Conservation (phyloP, 768 basidiomycete genomes). For the Tulasnella sp. region DNA sequence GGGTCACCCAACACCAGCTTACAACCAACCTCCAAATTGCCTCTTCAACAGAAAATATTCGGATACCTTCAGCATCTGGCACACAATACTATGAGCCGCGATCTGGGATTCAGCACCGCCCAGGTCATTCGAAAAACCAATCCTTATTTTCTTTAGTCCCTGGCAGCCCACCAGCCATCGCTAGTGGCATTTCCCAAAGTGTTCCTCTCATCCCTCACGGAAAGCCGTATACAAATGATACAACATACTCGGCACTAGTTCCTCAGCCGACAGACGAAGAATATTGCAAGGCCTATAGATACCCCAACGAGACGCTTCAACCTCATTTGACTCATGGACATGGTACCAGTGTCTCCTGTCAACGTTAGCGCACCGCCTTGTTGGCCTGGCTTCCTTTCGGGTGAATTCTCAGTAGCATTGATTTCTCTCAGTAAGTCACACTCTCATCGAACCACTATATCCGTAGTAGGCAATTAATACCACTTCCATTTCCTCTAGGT, state of each 20-base stretch:
- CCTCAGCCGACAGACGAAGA: not conserved
- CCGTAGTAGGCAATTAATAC: not conserved
- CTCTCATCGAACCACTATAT: not conserved
- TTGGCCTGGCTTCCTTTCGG: not conserved
- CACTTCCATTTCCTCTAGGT: not conserved
- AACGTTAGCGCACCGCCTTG: not conserved
- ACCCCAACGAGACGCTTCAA: not conserved
- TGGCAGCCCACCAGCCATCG: not conserved
- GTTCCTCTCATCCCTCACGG: not conserved
- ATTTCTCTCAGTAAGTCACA: conserved; percentile 4
- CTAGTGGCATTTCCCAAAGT: not conserved
- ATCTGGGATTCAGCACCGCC: not conserved
- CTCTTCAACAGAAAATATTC: not conserved
- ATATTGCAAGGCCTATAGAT: not conserved
- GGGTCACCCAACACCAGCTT: not conserved
- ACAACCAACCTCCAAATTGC: not conserved
- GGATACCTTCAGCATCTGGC: not conserved
- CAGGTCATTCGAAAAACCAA: not conserved
- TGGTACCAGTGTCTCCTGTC: not conserved
- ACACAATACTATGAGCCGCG: not conserved
- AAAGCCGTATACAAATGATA: not conserved
- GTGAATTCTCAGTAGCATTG: not conserved
- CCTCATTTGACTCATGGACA: conserved; percentile 13
- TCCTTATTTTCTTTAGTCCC: not conserved
- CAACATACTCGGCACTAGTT: not conserved